phyloP scores from a whole-genome alignment of 164 flowering plant species.

The Amborella trichopoda region DNA sequence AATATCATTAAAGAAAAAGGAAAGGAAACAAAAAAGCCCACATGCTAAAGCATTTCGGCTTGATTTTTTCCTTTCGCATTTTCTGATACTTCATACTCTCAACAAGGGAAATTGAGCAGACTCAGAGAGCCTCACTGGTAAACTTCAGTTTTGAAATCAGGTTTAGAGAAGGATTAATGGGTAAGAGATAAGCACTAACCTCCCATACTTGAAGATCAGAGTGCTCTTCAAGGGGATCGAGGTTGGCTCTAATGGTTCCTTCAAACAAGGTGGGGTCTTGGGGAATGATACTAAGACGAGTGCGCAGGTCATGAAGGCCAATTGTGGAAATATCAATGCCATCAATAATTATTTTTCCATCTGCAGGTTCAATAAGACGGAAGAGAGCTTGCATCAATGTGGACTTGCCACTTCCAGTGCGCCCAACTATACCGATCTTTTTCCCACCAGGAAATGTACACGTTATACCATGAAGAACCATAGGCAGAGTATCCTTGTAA shows the following conservation, averaged over 20 bases:
- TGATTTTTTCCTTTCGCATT: no score
- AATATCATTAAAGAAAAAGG: no score
- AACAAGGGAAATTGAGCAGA: no score
- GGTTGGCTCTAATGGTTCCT: constrained; percentile 83
- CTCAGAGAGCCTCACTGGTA: no score
- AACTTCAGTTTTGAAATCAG: no score
- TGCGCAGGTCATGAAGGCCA: constrained; percentile 91
- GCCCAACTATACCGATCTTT: constrained; percentile 92
- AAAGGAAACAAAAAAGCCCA: no score
- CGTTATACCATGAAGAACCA: constrained; percentile 76
- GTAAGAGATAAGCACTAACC: constrained; percentile 27
- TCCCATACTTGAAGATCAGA: constrained; percentile 81
- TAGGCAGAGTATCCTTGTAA: constrained; percentile 88
- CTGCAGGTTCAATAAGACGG: constrained; percentile 74
- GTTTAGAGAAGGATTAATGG: no score
- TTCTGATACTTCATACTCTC: no score
- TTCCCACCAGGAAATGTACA: constrained; percentile 86
- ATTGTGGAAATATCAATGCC: constrained; percentile 70
- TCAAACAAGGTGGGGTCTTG: constrained; percentile 92
- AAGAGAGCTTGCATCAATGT: constrained; percentile 88
- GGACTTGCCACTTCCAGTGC: constrained; percentile 98
- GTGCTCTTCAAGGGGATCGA: constrained; percentile 92
- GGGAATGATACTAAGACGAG: constrained; percentile 86
- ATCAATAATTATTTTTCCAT: constrained; percentile 78
- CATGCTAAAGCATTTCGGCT: no score